phyloP scores from a whole-genome alignment of 1,284 basidiomycete species.

The Cutaneotrichosporon spelunceum region DNA sequence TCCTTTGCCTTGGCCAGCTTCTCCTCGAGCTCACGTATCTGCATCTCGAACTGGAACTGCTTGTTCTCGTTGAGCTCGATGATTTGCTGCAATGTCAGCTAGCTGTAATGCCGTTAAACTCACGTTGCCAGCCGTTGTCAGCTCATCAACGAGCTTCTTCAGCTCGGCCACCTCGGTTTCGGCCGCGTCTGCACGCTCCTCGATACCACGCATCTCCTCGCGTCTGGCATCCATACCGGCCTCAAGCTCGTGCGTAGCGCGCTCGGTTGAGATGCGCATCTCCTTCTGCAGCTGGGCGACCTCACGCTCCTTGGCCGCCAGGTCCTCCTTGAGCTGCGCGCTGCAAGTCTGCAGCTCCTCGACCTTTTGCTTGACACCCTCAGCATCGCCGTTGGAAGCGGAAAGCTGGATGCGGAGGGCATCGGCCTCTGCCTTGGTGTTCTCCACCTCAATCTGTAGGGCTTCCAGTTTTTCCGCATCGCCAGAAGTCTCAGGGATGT shows the following conservation, averaged over 20 bases:
- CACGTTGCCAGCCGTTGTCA: slow-evolving; percentile 47
- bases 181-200: slow-evolving; percentile 41
- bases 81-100: slow-evolving; percentile 63
- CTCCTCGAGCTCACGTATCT: slow-evolving; percentile 63
- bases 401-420: slow-evolving; percentile 34
- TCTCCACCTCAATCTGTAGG: slow-evolving; percentile 36
- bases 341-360: slow-evolving; percentile 42
- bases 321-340: slow-evolving; percentile 28
- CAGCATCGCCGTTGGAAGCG: slow-evolving; percentile 41
- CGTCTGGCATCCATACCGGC: slow-evolving; percentile 52
- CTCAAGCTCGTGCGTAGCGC: slow-evolving; percentile 44
- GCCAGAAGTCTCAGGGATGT: not conserved
- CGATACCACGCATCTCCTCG: slow-evolving; percentile 43
- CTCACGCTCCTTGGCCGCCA: slow-evolving; percentile 36
- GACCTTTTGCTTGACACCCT: slow-evolving; percentile 34
- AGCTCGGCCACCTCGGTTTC: slow-evolving; percentile 37
- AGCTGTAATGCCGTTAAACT: slow-evolving; percentile 13
- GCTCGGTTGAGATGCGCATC: slow-evolving; percentile 41
- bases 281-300: slow-evolving; percentile 43
- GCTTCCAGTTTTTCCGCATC: slow-evolving; percentile 16
- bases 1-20: slow-evolving; percentile 28
- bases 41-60: slow-evolving; percentile 74
- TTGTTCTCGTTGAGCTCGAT: slow-evolving; percentile 82
- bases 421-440: slow-evolving; percentile 33
- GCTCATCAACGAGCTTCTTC: slow-evolving; percentile 45